Percentiles rank a stretch among this genome's conserved stretches.
Evolutionary conservation across 345 rosid species (phyloP).

Genomic region (Trapa incisa): DNA sequence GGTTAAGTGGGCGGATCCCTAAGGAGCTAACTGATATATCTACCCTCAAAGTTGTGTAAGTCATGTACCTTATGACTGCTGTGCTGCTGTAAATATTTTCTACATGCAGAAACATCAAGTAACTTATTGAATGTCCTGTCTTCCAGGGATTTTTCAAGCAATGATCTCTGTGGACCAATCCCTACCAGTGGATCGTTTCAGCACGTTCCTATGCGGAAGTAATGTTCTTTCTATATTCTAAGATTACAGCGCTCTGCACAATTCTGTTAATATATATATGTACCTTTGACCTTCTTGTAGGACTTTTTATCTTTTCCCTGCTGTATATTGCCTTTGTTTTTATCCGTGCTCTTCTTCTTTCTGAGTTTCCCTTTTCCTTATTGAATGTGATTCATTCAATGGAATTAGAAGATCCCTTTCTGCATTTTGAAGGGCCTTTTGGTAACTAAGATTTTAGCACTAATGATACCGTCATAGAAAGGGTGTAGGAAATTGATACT

Average conservation of each 20-base stretch:
- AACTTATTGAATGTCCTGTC: background rate
- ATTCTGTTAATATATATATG: background rate
- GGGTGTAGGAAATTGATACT: background rate
- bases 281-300: background rate
- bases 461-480: background rate
- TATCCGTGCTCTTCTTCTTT: background rate
- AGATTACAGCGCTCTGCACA: background rate
- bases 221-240: conserved; percentile 11
- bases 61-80: background rate
- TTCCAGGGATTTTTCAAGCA: conserved; percentile 71
- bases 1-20: conserved; percentile 50
- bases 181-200: conserved; percentile 80
- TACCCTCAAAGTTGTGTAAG: conserved; percentile 67
- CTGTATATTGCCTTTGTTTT: background rate
- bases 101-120: background rate
- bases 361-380: background rate
- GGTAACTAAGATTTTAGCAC: background rate
- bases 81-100: background rate
- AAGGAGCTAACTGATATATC: conserved; percentile 44
- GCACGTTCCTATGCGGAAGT: conserved; percentile 79
- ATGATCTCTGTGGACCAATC: conserved; percentile 91
- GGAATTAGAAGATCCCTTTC: background rate
- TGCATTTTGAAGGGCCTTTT: background rate
- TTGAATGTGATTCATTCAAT: background rate
- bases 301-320: background rate